phyloP scores from a whole-genome alignment of 345 rosid genomes.

The Salix brachista region DNA sequence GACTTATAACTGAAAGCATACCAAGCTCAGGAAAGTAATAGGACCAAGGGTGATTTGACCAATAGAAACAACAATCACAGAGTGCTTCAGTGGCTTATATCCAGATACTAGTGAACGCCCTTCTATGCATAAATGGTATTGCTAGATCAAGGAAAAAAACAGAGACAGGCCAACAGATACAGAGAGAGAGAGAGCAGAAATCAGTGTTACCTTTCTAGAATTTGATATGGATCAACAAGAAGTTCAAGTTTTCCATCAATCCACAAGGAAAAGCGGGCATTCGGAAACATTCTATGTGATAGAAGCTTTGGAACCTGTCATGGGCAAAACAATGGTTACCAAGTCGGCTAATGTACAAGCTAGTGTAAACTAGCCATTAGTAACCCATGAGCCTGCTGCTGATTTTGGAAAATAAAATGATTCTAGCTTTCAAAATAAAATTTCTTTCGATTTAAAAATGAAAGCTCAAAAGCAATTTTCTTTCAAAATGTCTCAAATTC shows the following conservation, averaged over 20 bases:
- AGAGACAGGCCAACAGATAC: background rate
- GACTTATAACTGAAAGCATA: background rate
- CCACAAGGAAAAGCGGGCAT: conserved; percentile 90
- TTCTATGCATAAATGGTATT: background rate
- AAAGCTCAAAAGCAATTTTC: background rate
- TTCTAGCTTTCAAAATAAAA: background rate
- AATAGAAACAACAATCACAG: background rate
- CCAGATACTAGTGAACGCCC: background rate
- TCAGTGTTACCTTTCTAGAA: conserved; percentile 74
- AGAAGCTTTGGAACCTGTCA: conserved; percentile 75
- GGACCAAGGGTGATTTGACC: background rate
- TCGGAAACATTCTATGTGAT: conserved; percentile 83
- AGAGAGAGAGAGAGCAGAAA: background rate
- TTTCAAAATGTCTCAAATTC: background rate
- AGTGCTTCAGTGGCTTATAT: background rate
- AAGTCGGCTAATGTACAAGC: conserved; percentile 6
- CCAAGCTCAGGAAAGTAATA: background rate
- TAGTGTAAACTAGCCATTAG: background rate
- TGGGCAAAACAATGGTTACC: conserved; percentile 18
- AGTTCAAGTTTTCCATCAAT: conserved; percentile 98
- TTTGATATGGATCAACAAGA: conserved; percentile 88
- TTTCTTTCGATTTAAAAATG: background rate
- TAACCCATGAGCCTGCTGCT: background rate
- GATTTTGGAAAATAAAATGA: background rate
- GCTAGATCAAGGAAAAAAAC: background rate